phyloP scores from a whole-genome alignment of 73 alveolate genomes.

The Stentor roeselii region DNA sequence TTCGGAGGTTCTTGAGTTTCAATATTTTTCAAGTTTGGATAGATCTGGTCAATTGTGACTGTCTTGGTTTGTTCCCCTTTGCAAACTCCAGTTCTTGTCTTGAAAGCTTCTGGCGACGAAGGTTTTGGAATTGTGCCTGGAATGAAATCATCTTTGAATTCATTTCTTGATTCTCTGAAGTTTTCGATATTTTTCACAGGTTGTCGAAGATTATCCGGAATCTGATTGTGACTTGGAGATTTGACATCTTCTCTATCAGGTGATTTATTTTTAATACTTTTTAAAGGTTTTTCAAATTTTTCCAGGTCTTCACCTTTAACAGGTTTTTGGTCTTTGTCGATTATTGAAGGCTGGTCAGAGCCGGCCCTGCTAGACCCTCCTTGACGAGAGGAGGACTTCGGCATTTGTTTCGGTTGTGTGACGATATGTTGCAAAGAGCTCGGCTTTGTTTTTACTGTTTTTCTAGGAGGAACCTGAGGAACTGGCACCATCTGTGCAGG shows the following conservation, averaged over 20 bases:
- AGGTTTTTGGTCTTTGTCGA: not conserved
- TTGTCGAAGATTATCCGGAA: not conserved
- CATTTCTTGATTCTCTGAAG: not conserved
- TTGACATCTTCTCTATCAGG: too few species aligned
- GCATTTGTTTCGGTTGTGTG: not conserved
- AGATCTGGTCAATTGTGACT: not conserved
- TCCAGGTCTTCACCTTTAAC: not conserved
- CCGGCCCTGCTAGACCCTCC: not conserved
- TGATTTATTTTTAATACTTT: not conserved
- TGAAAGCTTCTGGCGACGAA: not conserved
- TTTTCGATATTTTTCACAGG: not conserved
- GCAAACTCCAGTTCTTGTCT: not conserved
- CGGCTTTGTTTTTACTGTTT: not conserved
- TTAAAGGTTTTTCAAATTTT: too few species aligned
- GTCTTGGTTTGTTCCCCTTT: not conserved
- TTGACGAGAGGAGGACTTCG: not conserved
- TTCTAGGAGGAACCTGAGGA: not conserved
- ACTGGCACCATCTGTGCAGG: not conserved
- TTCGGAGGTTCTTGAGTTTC: constrained; percentile 24
- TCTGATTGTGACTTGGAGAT: too few species aligned
- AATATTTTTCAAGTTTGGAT: not conserved
- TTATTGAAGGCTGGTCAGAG: not conserved
- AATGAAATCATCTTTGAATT: not conserved
- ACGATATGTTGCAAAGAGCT: not conserved
- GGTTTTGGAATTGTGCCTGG: not conserved